These are phyloP conservation scores for Ustilago lituana DNA, from an alignment of 1,284 basidiomycete genomes.

Conservation along the genomic window DNA sequence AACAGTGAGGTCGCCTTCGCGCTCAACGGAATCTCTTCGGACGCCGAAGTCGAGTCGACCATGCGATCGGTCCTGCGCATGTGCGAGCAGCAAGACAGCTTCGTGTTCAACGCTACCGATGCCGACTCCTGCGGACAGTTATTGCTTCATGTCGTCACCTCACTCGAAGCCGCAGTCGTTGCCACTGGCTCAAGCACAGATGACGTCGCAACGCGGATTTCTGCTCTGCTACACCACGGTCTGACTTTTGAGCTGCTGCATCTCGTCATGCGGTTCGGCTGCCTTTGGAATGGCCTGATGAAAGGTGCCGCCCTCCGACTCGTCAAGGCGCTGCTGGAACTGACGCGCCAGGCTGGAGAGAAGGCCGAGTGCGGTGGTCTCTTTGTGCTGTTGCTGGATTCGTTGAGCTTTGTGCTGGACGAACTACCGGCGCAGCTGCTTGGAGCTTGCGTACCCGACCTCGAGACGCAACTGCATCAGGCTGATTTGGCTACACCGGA, in stretches of 20 bases:
- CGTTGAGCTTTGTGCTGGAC: constrained; percentile 40
- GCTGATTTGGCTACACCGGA: constrained; percentile 20
- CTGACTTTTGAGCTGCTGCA: constrained; percentile 27
- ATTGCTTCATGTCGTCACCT: constrained; percentile 19
- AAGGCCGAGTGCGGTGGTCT: constrained; percentile 1
- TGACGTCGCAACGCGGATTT: constrained; percentile 1
- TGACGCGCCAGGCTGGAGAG: constrained; percentile 21
- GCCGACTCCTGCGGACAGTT: constrained; percentile 33
- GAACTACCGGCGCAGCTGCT: constrained; percentile 34
- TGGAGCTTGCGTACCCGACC: constrained; percentile 9
- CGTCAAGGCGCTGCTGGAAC: constrained; percentile 20
- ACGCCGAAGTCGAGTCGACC: constrained; percentile 15
- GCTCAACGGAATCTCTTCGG: neutral
- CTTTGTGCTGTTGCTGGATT: constrained; percentile 31
- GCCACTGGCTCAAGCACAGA: neutral
- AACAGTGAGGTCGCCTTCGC: neutral
- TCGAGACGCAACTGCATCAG: constrained; percentile 21
- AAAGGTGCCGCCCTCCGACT: constrained; percentile 19
- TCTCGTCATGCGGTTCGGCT: constrained; percentile 37
- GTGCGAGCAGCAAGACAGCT: constrained; percentile 40
- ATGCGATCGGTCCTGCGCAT: constrained; percentile 31
- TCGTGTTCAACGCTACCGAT: constrained; percentile 43
- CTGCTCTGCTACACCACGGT: neutral
- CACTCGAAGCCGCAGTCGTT: constrained; percentile 9
- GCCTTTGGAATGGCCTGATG: constrained; percentile 32